These are phyloP conservation scores for Castanea mollissima DNA, from an alignment of 306 rosid species.

Conservation along the genomic window DNA sequence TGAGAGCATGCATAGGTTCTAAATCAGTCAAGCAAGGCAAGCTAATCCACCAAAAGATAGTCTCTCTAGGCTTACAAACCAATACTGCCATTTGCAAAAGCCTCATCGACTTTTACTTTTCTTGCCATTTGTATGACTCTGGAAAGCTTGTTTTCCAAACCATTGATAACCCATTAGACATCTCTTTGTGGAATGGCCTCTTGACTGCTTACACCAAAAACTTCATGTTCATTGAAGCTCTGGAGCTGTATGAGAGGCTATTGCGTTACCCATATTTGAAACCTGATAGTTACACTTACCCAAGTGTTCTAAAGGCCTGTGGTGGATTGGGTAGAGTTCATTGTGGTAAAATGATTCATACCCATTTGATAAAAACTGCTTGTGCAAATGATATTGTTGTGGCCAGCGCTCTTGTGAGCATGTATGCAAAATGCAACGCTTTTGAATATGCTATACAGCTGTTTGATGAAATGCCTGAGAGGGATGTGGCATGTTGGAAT, in stretches of 20 bases:
- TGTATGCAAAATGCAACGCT: conserved; percentile 66
- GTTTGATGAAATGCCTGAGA: conserved; percentile 72
- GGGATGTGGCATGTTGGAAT: conserved; percentile 87
- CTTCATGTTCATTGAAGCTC: conserved; percentile 57
- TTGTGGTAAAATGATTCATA: conserved; percentile 51
- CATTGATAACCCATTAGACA: conserved; percentile 38
- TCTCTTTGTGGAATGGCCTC: conserved; percentile 73
- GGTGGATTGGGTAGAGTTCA: conserved; percentile 47
- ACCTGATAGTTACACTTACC: conserved; percentile 67
- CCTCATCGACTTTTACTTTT: conserved; percentile 58
- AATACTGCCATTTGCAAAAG: conserved; percentile 44
- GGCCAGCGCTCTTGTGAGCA: conserved; percentile 55
- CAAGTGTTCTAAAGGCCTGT: conserved; percentile 74
- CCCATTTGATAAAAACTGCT: conserved; percentile 58
- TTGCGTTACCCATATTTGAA: conserved; percentile 30
- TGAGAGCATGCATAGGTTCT: conserved; percentile 45
- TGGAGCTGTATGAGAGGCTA: conserved; percentile 48
- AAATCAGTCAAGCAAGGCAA: conserved; percentile 52
- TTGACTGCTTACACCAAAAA: conserved; percentile 67
- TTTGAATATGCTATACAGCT: conserved; percentile 42
- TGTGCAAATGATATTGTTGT: conserved; percentile 52
- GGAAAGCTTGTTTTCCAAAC: conserved; percentile 55
- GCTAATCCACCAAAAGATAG: conserved; percentile 60
- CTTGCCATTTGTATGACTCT: conserved; percentile 37
- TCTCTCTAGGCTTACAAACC: conserved; percentile 55